Evolutionary conservation across 2,329 filamentous ascomycete species (phyloP), one percentile per base, ranked within the genome.

Genomic region (Thelonectria blattea): DNA sequence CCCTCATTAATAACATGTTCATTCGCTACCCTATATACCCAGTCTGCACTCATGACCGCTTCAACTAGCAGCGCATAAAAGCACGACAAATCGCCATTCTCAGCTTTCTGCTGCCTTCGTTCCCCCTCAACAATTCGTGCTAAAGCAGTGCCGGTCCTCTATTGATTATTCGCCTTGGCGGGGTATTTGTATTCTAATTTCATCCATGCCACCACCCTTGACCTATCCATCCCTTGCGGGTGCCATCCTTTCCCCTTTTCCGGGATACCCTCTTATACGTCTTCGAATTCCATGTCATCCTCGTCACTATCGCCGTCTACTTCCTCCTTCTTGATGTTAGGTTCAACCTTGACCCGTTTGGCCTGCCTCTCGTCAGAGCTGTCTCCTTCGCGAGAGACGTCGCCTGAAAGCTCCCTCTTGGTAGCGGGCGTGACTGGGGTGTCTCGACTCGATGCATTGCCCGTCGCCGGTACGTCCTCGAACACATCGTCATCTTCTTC

Each of bases 271-370:
- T 17, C 49, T 64, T 67, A 81, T 1, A 87, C 84, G 69, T 87
- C 85, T 67, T 86, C 85, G 72, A 87, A 87, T 66, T 86, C 84
- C 62, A 87, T 83, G 34, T 78, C 78, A 12, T 82, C 80, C 27
- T 80, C 80, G 6, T 74, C 75, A n/a, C 68, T 68, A 11, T 69
- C 71, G 24, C 82, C 82, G 22, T 81, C 81, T 42, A 82, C 81
- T 34, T 68, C 72, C 24, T 80, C 79, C 27, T 80, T 80, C 37
- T 82, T 80, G n/a, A 78, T 75, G 27, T 78, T 77, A 12, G 75
- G 68, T 54, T 88, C 87, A 17, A 89, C 72, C 73, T 87, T 88
- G 46, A 86, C 80, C 63, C 84, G 84, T 78, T 91, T 91, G 10
- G 80, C 75, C 12, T 83, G 79, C 41, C 79, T 74, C 20, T 78